Conservation (phyloP, 2,329 filamentous ascomycete species). For the Trichoderma sp. region DNA sequence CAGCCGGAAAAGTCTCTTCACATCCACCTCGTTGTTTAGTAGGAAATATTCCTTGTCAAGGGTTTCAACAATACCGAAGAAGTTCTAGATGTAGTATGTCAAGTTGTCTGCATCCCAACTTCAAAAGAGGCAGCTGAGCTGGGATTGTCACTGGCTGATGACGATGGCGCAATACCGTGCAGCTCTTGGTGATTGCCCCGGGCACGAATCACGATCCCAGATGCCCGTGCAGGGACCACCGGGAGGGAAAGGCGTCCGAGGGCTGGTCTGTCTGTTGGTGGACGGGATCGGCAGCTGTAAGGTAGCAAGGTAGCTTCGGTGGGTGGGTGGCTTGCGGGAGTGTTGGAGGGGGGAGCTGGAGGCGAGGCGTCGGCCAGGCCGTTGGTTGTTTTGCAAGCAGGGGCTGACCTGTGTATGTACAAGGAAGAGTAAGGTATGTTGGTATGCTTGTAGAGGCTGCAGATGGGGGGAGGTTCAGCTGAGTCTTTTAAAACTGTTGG, state of each 20-base stretch:
- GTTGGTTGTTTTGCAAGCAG: slow-evolving; percentile 1
- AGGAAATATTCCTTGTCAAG: background rate
- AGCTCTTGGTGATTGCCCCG: slow-evolving; percentile 25
- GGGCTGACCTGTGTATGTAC: background rate
- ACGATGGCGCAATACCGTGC: slow-evolving; percentile 29
- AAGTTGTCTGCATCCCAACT: background rate
- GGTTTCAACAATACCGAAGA: background rate
- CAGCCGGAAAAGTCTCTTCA: background rate
- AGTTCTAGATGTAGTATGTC: background rate
- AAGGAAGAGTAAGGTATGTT: background rate
- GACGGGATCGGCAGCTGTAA: slow-evolving; percentile 5
- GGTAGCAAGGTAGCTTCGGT: background rate
- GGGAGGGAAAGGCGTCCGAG: slow-evolving; percentile 2
- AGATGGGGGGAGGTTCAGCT: background rate
- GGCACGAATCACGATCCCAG: slow-evolving; percentile 23
- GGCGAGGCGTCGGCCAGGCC: slow-evolving; percentile 22
- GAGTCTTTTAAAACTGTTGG: no score
- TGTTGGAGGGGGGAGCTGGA: background rate
- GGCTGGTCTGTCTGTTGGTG: slow-evolving; percentile 10
- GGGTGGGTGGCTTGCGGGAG: slow-evolving; percentile 23
- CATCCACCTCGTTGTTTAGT: slow-evolving; percentile 1
- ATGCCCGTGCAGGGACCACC: slow-evolving; percentile 11
- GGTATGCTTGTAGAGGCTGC: background rate
- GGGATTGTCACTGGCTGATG: slow-evolving; percentile 1
- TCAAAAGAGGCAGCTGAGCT: background rate